A percentile compares a stretch with the other conserved stretches of the same genome.
Evolutionary conservation across 768 basidiomycete genomes (phyloP).

Genomic region (Cystobasidium ongulense): DNA sequence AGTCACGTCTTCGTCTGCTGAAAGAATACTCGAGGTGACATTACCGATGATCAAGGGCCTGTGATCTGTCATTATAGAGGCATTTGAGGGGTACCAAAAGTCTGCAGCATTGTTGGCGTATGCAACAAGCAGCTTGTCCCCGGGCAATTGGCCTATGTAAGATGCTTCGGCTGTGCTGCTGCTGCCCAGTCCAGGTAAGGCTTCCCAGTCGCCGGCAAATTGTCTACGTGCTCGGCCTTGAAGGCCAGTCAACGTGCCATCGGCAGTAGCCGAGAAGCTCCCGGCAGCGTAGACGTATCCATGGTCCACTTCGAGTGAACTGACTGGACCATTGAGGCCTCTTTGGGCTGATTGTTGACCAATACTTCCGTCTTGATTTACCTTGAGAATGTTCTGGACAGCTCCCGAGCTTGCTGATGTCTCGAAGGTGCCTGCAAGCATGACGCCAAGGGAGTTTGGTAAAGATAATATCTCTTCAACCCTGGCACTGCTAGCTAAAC

Average conservation of each 20-base stretch:
- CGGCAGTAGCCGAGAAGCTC: slow-evolving; percentile 63
- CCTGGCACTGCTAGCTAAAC: slow-evolving; percentile 21
- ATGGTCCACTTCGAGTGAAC: slow-evolving; percentile 54
- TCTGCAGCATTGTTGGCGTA: background rate
- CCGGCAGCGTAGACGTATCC: slow-evolving; percentile 72
- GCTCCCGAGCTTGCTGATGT: slow-evolving; percentile 52
- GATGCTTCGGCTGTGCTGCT: slow-evolving; percentile 42
- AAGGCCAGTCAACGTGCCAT: slow-evolving; percentile 65
- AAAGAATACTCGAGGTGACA: background rate
- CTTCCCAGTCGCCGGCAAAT: slow-evolving; percentile 34
- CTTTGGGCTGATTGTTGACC: slow-evolving; percentile 54
- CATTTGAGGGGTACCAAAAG: slow-evolving; percentile 1
- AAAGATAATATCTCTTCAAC: slow-evolving; percentile 5
- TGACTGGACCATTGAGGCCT: slow-evolving; percentile 74
- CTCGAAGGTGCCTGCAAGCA: slow-evolving; percentile 62
- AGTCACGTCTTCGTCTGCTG: background rate
- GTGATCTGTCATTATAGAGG: slow-evolving; percentile 23
- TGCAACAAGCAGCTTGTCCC: slow-evolving; percentile 9
- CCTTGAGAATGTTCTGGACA: slow-evolving; percentile 57
- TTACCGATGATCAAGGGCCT: background rate
- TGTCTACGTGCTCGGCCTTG: slow-evolving; percentile 41
- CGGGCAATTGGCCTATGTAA: background rate
- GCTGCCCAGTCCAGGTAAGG: slow-evolving; percentile 8
- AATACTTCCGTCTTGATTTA: slow-evolving; percentile 54
- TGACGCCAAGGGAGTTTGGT: background rate